Evolutionary conservation across 768 basidiomycete genomes (phyloP), one percentile per base, ranked within the genome.

Genomic region (Mycena albidolilacea): DNA sequence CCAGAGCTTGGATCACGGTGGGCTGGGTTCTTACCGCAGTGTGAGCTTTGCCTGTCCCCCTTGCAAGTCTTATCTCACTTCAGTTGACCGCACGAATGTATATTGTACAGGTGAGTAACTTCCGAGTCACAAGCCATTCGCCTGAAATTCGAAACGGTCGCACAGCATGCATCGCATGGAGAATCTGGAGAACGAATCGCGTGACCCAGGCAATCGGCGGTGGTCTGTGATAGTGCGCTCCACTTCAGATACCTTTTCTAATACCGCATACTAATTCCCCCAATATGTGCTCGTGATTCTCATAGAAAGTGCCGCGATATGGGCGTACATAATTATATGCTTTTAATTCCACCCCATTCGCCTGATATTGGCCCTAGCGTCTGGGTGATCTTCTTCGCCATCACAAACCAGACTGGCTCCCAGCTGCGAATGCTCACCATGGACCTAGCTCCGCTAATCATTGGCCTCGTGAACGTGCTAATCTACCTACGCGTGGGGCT

Each of bases 131-230:
- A 23, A 23, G 30, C 30, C 7, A 19, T 39, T 59, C 38, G 19
- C 39, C 19, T 11, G 15, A 5, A 59, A 59, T 39, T 59, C 9
- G 19, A 39, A 39, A 59, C 17, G 10, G 30, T 57, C 14, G 2
- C 55, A 15, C 55, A 57, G 58, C 38, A 41, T 59, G 58, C 21
- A 59, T 59, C 38, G 58, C 58, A 59, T 59, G 58, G 58, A 59
- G 7, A 59, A 59, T 59, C 58, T 59, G 58, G 58, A 59, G 58
- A 59, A 59, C 58, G 58, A 59, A 59, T 59, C 58, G 58, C n/a
- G 58, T 59, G 58, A 39, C 58, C 58, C 58, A 59, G 58, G 19
- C 58, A 59, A 10, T 59, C 55, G 35, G 55, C 12, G 55, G 55
- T 57, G 55, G 55, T 37, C 55, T 57, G 55, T 23, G 23, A 23